Evolutionary conservation across 2,329 filamentous ascomycete genomes (phyloP).

Genomic region (Hypoxylon sp.): DNA sequence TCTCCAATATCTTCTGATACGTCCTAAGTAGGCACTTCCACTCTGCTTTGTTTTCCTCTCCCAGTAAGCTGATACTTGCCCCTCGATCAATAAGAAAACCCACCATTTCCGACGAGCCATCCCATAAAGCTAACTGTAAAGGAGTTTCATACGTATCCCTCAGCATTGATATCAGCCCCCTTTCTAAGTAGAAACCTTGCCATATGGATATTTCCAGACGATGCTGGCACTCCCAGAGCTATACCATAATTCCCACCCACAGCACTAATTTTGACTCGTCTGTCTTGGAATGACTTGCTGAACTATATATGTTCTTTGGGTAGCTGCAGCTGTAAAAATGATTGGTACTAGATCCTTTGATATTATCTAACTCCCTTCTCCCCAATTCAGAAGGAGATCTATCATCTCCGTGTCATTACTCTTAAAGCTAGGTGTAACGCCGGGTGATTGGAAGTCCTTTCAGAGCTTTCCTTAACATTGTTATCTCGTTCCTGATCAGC

Average conservation of each 20-base stretch:
- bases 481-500: not conserved
- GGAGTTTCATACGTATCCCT: not conserved
- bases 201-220: not conserved
- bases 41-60: too few relatives aligned
- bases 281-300: constrained; percentile 1
- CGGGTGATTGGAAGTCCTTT: not conserved
- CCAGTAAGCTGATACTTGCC: too few relatives aligned
- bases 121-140: not conserved
- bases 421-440: not conserved
- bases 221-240: constrained; percentile 1
- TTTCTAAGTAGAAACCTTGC: not conserved
- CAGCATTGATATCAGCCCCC: constrained; percentile 3
- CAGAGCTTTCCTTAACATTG: too few relatives aligned
- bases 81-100: too few relatives aligned
- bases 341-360: not conserved
- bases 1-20: too few relatives aligned
- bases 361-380: not conserved
- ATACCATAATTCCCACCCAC: not conserved
- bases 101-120: not conserved
- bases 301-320: not conserved
- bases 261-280: not conserved
- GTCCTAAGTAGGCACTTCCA: too few relatives aligned
- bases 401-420: not conserved
- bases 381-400: not conserved
- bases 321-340: not conserved